Base-by-base conservation (phyloP, 306 rosid species). In the Amphicarpaea edgeworthii region DNA sequence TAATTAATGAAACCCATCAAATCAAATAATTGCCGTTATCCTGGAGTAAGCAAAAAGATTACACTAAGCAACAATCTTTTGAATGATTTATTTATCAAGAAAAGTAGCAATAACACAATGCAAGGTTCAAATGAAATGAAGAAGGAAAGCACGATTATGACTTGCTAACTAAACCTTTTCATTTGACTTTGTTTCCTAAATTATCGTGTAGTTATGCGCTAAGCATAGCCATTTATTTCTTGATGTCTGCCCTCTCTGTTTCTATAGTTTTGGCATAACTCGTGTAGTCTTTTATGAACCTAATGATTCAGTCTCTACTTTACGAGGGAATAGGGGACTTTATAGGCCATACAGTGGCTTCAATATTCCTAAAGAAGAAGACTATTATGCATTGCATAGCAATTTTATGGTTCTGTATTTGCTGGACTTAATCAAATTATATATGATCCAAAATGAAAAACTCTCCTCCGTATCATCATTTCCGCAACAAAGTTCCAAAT, bases 101-200 rank as follows among this genome's bases (percentile, higher is more conserved):
- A 37, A 77, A 70, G 74, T 70, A 54, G 64, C 6, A 72, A 41
- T 34, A 54, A n/a, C n/a, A n/a, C n/a, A n/a, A n/a, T n/a, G n/a
- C 55, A 64, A 53, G 30, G 50, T 61, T 61, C 12, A 51, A 45
- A 32, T 24, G 63, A 24, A 57, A 12, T 72, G 59, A 23, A 28
- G 62, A 65, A 40, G 73, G 46, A 40, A 72, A 72, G 51, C 41
- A 20, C 28, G 83, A 83, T 83, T 50, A 78, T 30, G 83, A 73
- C 83, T 40, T 47, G 64, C 69, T 71, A 77, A 82, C 83, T 66
- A 59, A 3, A 40, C 34, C n/a, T 67, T 0, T 32, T 26, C 11
- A 60, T 47, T 30, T 38, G 65, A 59, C 55, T 16, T 60, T n/a
- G 23, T n/a, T 6, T 34, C 63, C 11, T 4, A 12, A 53, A 28